Percentiles rank a stretch among this genome's conserved stretches.
Evolutionary conservation across 371 early-diverging fungal species (phyloP).

Genomic region (Polyrhizophydium stewartii): DNA sequence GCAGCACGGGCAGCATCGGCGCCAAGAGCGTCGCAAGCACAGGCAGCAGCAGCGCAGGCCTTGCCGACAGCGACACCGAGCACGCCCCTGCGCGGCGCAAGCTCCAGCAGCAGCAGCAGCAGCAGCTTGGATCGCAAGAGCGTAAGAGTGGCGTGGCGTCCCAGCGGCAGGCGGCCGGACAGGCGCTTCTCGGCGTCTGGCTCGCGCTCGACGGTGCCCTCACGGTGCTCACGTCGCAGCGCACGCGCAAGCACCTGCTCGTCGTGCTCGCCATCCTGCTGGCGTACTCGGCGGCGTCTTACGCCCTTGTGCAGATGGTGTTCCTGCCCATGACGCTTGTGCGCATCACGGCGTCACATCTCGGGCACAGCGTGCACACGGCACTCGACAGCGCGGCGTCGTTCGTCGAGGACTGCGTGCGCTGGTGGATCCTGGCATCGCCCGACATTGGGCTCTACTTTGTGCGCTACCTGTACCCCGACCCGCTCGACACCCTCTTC

Average conservation of each 20-base stretch:
- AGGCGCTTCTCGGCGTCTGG: constrained; percentile 9
- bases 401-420: constrained; percentile 6
- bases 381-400: constrained; percentile 13
- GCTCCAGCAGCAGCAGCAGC: no score
- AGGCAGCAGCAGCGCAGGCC: no score
- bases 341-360: constrained; percentile 9
- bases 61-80: no score
- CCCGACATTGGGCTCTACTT: constrained; percentile 25
- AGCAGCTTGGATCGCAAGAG: no score
- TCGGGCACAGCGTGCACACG: constrained; percentile 1
- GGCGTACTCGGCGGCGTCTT: constrained; percentile 7
- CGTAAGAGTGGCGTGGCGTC: no score
- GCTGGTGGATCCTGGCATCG: constrained; percentile 17
- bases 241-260: constrained; percentile 13
- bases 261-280: constrained; percentile 10
- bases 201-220: constrained; percentile 18
- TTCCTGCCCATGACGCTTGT: constrained; percentile 20
- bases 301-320: constrained; percentile 8
- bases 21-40: no score
- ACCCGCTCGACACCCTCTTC: constrained; percentile 26
- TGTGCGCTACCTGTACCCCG: constrained; percentile 23
- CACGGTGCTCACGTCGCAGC: constrained; percentile 13
- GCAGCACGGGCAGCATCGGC: no score
- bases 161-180: no score
- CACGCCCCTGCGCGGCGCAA: no score